Conservation (phyloP, 306 rosid genomes). For the Macrotyloma uniflorum region DNA sequence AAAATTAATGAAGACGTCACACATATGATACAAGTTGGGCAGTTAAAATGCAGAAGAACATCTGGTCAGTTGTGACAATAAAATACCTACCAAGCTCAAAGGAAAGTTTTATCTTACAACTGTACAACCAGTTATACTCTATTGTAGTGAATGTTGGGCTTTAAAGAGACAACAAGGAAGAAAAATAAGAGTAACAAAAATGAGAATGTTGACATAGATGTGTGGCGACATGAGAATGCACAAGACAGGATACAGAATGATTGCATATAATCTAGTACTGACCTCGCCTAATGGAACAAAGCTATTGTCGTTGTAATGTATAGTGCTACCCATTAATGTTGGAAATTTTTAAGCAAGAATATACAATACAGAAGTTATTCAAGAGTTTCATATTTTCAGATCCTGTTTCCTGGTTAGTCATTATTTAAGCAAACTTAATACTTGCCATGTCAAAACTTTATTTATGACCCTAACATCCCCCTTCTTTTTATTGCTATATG, state of each 20-base stretch:
- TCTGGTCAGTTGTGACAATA: background rate
- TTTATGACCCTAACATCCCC: background rate
- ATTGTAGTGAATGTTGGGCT: background rate
- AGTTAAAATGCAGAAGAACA: background rate
- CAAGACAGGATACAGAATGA: background rate
- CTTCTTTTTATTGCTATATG: background rate
- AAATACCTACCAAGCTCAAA: background rate
- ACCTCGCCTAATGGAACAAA: background rate
- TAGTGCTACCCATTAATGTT: background rate
- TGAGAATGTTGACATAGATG: background rate
- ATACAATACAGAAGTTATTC: constrained; percentile 1
- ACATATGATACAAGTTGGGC: background rate
- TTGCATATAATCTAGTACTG: background rate
- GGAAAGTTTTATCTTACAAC: background rate
- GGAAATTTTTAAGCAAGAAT: background rate
- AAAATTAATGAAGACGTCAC: background rate
- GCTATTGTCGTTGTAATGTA: background rate
- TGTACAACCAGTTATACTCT: background rate
- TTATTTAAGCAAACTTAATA: background rate
- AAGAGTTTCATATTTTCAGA: constrained; percentile 1
- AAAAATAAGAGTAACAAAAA: background rate
- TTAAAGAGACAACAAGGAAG: background rate
- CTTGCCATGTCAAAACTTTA: constrained; percentile 13
- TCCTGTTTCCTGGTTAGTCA: background rate
- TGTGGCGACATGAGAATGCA: background rate